Base-by-base conservation (phyloP, 805 yeast species). In the Candida dajiaensis region DNA sequence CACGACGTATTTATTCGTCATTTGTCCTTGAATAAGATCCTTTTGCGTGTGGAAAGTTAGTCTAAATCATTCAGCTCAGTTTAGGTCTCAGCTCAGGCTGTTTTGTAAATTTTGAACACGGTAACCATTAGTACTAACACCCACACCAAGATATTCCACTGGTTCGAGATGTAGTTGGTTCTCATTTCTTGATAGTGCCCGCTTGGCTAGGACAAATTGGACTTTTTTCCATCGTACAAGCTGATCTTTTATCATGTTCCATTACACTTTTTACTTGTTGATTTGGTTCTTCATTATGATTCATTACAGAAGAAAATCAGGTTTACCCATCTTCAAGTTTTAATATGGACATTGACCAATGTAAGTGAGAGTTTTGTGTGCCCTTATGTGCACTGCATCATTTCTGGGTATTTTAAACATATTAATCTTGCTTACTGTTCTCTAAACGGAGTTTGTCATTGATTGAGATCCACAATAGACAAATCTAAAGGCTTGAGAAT, bases 401-500 rank as follows among this genome's bases (percentile, higher is more conserved):
- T 28, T 16, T 16, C 9, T 33, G 18, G 36, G 20, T n/a, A 9
- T 16, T 16, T 33, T 3, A 33, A 2, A 16, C 20, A 33, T 12
- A n/a, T 33, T 16, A 6, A 10, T 5, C n/a, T 33, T 12, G 8
- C 36, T 33, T 16, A 16, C 15, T 8, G 18, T 52, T 59, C 63
- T 59, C 58, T 52, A 26, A 65, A 68, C 68, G 72, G 70, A 67
- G 71, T 68, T 61, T 66, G 71, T 62, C 56, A 51, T 51, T 52
- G 51, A 23, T 25, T 20, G 61, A 64, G 58, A 48, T 44, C 51
- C 48, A 54, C 58, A 51, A 50, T 53, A 51, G 57, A 56, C 71
- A 65, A 57, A 67, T 65, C 72, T 68, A 67, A 67, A 68, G 72
- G 71, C 71, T 52, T 58, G 66, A 64, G 72, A 67, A 63, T 53